Evolutionary conservation across 2,329 filamentous ascomycete genomes (phyloP).

Genomic region (Penicillium expansum): DNA sequence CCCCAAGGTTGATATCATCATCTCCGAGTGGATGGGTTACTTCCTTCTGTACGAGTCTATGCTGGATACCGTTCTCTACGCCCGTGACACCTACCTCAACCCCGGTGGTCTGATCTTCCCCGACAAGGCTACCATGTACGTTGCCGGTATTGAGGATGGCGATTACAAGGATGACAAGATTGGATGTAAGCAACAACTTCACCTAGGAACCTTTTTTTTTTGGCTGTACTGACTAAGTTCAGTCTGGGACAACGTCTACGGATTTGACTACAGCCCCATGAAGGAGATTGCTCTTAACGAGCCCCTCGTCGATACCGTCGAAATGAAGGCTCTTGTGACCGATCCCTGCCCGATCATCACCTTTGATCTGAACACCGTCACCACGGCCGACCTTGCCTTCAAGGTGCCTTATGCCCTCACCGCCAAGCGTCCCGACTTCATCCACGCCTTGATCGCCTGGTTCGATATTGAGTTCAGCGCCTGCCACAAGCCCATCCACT

Average conservation of each 20-base stretch:
- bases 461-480: constrained; percentile 99
- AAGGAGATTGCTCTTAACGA: constrained; percentile 92
- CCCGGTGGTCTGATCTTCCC: constrained; percentile 94
- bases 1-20: constrained; percentile 97
- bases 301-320: constrained; percentile 95
- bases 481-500: constrained; percentile 96
- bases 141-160: constrained; percentile 95
- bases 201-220: background rate
- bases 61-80: constrained; percentile 97
- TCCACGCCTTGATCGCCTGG: constrained; percentile 96
- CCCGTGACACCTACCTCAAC: constrained; percentile 84
- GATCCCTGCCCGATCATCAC: constrained; percentile 82
- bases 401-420: constrained; percentile 71
- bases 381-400: constrained; percentile 79
- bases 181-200: constrained; percentile 67
- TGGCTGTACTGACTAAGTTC: constrained; percentile 27
- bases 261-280: constrained; percentile 92
- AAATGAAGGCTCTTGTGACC: constrained; percentile 94
- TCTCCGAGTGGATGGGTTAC: constrained; percentile 99
- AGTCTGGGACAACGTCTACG: constrained; percentile 99
- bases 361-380: constrained; percentile 91
- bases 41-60: constrained; percentile 98
- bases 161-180: constrained; percentile 99
- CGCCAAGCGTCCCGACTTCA: constrained; percentile 83
- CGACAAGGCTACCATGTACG: constrained; percentile 96